Evolutionary conservation across 345 rosid species (phyloP).

Genomic region (Eucalyptus cladocalyx): DNA sequence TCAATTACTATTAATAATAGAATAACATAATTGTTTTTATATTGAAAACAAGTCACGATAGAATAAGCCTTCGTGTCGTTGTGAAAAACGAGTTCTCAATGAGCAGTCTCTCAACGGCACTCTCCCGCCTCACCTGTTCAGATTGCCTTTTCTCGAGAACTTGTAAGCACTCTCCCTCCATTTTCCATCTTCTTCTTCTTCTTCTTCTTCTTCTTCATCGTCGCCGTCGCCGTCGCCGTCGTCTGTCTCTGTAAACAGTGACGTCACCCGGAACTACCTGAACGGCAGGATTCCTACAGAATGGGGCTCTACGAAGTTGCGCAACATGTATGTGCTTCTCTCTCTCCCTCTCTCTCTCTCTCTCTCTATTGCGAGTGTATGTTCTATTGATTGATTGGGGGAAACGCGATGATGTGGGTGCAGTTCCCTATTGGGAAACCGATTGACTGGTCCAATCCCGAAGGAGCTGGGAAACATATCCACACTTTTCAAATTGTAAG

Average conservation of each 20-base stretch:
- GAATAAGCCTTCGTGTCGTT: fast-evolving
- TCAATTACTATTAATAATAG: no score
- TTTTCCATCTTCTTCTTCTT: neutral
- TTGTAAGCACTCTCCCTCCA: neutral
- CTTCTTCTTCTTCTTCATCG: neutral
- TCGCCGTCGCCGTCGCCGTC: neutral
- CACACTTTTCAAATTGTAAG: neutral
- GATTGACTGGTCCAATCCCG: neutral
- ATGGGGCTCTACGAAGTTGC: neutral
- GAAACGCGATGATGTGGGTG: neutral
- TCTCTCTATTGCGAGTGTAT: neutral
- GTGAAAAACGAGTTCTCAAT: neutral
- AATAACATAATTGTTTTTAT: no score
- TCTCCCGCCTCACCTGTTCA: no score
- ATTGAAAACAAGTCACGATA: no score
- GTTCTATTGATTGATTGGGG: neutral
- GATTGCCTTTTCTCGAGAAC: no score
- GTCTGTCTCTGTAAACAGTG: neutral
- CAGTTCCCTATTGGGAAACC: neutral
- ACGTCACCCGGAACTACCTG: neutral
- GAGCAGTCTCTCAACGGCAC: no score
- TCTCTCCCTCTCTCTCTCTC: neutral
- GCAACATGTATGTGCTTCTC: neutral
- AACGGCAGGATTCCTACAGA: neutral
- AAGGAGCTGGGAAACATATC: neutral